Base-by-base conservation (phyloP, 352 stramenopile genomes). In the Globisporangium sylvaticum region DNA sequence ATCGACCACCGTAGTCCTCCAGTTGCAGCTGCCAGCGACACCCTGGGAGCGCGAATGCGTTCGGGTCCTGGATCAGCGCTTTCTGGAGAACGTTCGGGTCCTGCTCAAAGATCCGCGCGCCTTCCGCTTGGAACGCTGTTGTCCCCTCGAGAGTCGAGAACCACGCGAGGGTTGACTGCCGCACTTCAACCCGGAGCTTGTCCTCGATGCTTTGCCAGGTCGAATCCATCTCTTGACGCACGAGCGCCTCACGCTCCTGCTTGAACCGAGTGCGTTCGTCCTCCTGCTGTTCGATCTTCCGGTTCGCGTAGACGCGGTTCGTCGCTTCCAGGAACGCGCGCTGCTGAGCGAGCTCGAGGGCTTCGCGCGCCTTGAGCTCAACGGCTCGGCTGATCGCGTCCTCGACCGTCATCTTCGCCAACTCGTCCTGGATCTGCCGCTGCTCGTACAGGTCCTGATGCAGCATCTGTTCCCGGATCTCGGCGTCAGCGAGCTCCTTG, bases 11-110 rank as follows among this genome's bases (percentile, higher is more conserved):
- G 34, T 84, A 83, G 34, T 80, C 79, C 20, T 89, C 81, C 3
- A 92, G 68, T 1, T 78, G 74, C 27, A 89, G 63, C 34, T 91
- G 79, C 82, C 83, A 92, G 4, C 60, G 70, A 65, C 84, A 92
- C 0, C 80, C 78, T 6, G 68, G 70, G 3, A 77, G 56, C 3
- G 27, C 61, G 39, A 71, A 77, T 54, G 64, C 59, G 3, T 72
- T 57, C 1, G 81, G 68, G 46, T 87, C 71, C n/a, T 73, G 60
- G 1, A 84, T 42, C 12, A 92, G 59, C 7, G 75, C 68, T 44
- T 82, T 72, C 37, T 79, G 78, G 10, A 90, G 63, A 31, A 69
- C 72, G 15, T 78, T 73, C 4, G 76, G 81, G 50, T 90, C 74
- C 10, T 70, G 73, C 42, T 90, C 79, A 31, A 90, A 91, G 22